Evolutionary conservation across 352 stramenopile genomes (phyloP).

Genomic region (Lagenidium sp.): DNA sequence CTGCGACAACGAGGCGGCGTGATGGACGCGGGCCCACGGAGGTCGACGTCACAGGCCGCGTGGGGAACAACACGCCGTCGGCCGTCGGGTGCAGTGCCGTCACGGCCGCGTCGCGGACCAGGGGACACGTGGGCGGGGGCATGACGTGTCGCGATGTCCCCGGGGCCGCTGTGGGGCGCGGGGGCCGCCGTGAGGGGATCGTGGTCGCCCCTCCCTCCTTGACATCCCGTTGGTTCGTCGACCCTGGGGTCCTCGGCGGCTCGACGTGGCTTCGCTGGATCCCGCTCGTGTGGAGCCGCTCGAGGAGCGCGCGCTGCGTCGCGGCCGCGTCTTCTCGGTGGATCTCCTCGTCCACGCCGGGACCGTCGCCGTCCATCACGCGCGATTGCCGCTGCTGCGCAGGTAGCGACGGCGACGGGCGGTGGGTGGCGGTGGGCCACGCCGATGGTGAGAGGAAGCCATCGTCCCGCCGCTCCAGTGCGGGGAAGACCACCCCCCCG

Average conservation of each 20-base stretch:
- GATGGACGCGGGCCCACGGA: slow-evolving; percentile 6
- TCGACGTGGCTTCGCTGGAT: slow-evolving; percentile 50
- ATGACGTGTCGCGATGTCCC: slow-evolving; percentile 19
- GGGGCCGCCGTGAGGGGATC: background rate
- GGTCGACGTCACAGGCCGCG: slow-evolving; percentile 30
- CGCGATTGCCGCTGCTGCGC: too few species aligned
- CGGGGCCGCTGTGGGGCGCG: slow-evolving; percentile 2
- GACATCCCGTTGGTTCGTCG: slow-evolving; percentile 1
- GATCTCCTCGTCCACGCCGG: background rate
- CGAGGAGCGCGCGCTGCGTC: slow-evolving; percentile 7
- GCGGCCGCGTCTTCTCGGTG: background rate
- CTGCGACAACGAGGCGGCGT: background rate
- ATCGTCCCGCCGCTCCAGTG: too few species aligned
- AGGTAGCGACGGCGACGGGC: background rate
- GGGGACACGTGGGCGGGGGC: slow-evolving; percentile 9
- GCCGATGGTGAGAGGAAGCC: background rate
- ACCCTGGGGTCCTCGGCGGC: slow-evolving; percentile 25
- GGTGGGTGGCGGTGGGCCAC: background rate
- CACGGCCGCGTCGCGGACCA: too few species aligned
- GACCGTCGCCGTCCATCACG: background rate
- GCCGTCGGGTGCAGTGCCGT: slow-evolving; percentile 19
- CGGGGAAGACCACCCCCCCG: too few species aligned
- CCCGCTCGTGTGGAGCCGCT: slow-evolving; percentile 48
- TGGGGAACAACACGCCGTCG: slow-evolving; percentile 32
- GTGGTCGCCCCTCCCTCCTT: slow-evolving; percentile 6